phyloP scores from a whole-genome alignment of 352 stramenopile species.

The Phytophthora ohioensis region DNA sequence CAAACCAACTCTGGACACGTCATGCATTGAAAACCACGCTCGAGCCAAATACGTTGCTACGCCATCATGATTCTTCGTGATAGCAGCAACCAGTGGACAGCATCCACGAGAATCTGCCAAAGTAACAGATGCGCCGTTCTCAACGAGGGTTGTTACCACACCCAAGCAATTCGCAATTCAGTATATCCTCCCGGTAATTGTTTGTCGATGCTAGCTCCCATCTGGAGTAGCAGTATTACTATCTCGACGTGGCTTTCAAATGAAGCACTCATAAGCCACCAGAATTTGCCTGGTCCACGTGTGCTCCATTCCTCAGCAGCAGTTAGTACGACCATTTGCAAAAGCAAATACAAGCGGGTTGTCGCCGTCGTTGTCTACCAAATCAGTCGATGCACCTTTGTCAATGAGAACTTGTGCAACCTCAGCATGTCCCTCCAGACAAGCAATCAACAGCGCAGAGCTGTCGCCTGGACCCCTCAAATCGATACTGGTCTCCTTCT shows the following conservation, averaged over 20 bases:
- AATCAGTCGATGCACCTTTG: background rate
- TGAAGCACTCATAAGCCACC: background rate
- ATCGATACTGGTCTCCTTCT: background rate
- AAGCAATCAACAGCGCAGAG: constrained; percentile 4
- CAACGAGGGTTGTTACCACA: too few relatives aligned
- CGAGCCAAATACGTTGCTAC: too few relatives aligned
- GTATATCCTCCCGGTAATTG: too few relatives aligned
- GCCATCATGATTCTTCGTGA: too few relatives aligned
- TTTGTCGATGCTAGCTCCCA: too few relatives aligned
- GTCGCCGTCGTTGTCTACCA: background rate
- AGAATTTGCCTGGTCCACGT: constrained; percentile 1
- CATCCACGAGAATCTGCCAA: too few relatives aligned
- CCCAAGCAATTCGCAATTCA: too few relatives aligned
- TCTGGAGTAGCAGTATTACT: background rate
- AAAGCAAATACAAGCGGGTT: constrained; percentile 3
- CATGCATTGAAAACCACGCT: too few relatives aligned
- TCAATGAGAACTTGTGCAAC: background rate
- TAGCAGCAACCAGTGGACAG: too few relatives aligned
- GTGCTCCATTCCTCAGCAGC: constrained; percentile 6
- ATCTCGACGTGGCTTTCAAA: background rate
- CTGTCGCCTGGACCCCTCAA: background rate
- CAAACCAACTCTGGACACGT: too few relatives aligned
- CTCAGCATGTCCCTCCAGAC: background rate
- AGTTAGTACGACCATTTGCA: background rate
- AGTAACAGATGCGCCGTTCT: too few relatives aligned